Conservation (phyloP, 495 filamentous ascomycete genomes). For the Trichoderma virens region DNA sequence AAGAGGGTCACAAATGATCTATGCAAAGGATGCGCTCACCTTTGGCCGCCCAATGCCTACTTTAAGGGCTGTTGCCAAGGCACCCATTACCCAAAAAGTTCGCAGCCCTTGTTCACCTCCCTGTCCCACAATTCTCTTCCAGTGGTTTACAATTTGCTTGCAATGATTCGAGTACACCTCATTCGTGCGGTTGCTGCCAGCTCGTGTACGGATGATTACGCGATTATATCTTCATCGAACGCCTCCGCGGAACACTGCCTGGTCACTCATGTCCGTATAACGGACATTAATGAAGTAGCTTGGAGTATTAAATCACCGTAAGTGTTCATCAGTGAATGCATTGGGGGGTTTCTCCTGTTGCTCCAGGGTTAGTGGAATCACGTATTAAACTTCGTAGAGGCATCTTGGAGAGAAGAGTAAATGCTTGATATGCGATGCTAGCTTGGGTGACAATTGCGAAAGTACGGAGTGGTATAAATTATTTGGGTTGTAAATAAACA, state of each 20-base stretch:
- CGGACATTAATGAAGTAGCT: slow-evolving; percentile 28
- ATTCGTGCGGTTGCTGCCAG: slow-evolving; percentile 16
- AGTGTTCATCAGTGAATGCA: slow-evolving; percentile 24
- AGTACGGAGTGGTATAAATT: too few species aligned
- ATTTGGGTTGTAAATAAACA: too few species aligned
- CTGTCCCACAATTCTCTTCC: slow-evolving; percentile 17
- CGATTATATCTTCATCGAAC: slow-evolving; percentile 19
- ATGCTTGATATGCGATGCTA: too few species aligned
- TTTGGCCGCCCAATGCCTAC: slow-evolving; percentile 21
- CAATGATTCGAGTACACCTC: slow-evolving; percentile 18
- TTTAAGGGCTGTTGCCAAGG: slow-evolving; percentile 21
- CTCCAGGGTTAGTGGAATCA: slow-evolving; percentile 18
- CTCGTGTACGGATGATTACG: slow-evolving; percentile 21
- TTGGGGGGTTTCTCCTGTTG: slow-evolving; percentile 25
- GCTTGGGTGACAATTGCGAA: too few species aligned
- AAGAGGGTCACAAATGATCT: too few species aligned
- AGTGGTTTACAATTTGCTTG: slow-evolving; percentile 11
- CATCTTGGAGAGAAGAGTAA: slow-evolving; percentile 19
- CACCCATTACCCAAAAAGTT: slow-evolving; percentile 22
- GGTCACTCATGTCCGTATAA: slow-evolving; percentile 11
- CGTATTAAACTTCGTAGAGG: slow-evolving; percentile 31
- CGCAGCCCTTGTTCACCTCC: slow-evolving; percentile 13
- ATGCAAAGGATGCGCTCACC: slow-evolving; percentile 10
- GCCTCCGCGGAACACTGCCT: slow-evolving; percentile 20
- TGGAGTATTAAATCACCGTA: slow-evolving; percentile 26